Evolutionary conservation across 2,329 filamentous ascomycete species (phyloP).

Genomic region (Talaromyces islandicus): DNA sequence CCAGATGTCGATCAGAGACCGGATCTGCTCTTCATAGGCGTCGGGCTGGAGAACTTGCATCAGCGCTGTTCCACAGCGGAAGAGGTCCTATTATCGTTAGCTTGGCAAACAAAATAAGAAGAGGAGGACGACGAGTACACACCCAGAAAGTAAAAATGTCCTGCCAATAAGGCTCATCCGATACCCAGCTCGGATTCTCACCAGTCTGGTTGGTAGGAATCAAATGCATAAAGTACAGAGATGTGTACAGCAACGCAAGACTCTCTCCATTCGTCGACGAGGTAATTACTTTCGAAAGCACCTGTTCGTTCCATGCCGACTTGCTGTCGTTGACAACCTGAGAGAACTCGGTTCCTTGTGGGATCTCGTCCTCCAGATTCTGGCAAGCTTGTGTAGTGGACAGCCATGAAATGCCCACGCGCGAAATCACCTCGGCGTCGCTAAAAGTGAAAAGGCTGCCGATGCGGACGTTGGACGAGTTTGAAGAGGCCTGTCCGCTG

Average conservation of each 20-base stretch:
- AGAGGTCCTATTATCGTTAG: slow-evolving; percentile 64
- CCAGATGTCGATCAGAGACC: slow-evolving; percentile 67
- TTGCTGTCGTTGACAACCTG: slow-evolving; percentile 47
- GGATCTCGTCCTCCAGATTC: slow-evolving; percentile 64
- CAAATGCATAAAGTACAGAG: slow-evolving; percentile 65
- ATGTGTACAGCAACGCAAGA: slow-evolving; percentile 59
- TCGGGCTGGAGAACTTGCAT: slow-evolving; percentile 62
- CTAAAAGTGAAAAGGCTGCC: slow-evolving; percentile 50
- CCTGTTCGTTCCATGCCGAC: slow-evolving; percentile 56
- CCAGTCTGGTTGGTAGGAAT: slow-evolving; percentile 69
- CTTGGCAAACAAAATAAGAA: neutral
- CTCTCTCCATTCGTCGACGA: slow-evolving; percentile 56
- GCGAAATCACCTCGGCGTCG: slow-evolving; percentile 44
- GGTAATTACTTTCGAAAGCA: slow-evolving; percentile 66
- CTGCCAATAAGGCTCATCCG: slow-evolving; percentile 63
- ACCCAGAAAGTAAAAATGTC: slow-evolving; percentile 66
- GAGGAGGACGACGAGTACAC: too few relatives aligned
- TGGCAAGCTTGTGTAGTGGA: slow-evolving; percentile 62
- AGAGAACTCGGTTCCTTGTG: slow-evolving; percentile 58
- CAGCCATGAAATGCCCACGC: slow-evolving; percentile 65
- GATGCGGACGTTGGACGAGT: slow-evolving; percentile 41
- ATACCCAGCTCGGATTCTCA: slow-evolving; percentile 64
- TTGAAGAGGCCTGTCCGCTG: slow-evolving; percentile 27
- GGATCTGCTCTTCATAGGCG: slow-evolving; percentile 60
- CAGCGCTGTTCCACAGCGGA: slow-evolving; percentile 62